A percentile compares a stretch with the other conserved stretches of the same genome.
Evolutionary conservation across 345 rosid genomes (phyloP).

Genomic region (Zanthoxylum bungeanum): DNA sequence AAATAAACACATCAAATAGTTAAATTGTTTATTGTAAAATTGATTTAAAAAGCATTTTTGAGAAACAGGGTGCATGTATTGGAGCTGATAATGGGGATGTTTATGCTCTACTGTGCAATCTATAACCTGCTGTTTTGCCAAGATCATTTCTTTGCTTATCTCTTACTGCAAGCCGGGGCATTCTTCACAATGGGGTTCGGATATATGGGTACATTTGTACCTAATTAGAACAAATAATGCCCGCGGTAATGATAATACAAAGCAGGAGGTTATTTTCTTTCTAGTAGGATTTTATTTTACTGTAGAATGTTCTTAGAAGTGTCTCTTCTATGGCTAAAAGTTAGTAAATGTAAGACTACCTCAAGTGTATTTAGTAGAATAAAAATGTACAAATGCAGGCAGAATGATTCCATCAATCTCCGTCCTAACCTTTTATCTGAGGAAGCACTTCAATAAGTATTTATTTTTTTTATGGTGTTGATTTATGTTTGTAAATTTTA

Average conservation of each 20-base stretch:
- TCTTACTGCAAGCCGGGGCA: slow-evolving; percentile 26
- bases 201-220: slow-evolving; percentile 23
- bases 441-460: too few species aligned
- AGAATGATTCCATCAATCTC: too few species aligned
- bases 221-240: slow-evolving; percentile 6
- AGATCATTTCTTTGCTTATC: slow-evolving; percentile 28
- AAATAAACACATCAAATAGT: neutral
- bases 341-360: neutral
- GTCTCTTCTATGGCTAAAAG: neutral
- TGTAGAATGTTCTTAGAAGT: neutral
- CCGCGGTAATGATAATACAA: neutral
- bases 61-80: slow-evolving; percentile 12
- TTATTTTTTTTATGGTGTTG: too few species aligned
- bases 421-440: too few species aligned
- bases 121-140: slow-evolving; percentile 20
- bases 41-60: neutral
- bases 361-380: neutral
- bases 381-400: neutral
- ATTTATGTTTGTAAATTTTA: too few species aligned
- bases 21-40: neutral
- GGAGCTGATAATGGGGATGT: slow-evolving; percentile 26
- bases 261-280: neutral
- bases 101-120: slow-evolving; percentile 24
- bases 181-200: slow-evolving; percentile 26
- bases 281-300: neutral